Evolutionary conservation across 768 basidiomycete species (phyloP).

Genomic region (Hypsizygus marmoreus): DNA sequence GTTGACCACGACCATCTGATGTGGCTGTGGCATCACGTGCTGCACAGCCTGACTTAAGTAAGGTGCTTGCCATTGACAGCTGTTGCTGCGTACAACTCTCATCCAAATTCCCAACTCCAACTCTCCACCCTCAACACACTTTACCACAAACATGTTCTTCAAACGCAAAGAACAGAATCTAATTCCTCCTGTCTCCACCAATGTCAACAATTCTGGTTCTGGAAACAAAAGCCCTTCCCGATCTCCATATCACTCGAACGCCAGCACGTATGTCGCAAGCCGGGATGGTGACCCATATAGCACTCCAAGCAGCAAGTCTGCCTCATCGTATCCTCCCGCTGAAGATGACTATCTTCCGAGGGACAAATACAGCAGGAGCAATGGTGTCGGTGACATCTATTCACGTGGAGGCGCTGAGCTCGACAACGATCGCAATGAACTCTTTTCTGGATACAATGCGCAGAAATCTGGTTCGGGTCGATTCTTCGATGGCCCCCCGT

Average conservation of each 20-base stretch:
- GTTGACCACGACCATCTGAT: too few relatives aligned
- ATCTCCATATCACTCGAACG: constrained; percentile 49
- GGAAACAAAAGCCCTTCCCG: constrained; percentile 38
- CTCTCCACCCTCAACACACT: constrained; percentile 16
- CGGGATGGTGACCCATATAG: constrained; percentile 66
- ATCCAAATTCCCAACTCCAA: not conserved
- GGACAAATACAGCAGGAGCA: constrained; percentile 54
- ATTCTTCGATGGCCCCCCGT: constrained; percentile 65
- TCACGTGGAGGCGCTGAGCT: constrained; percentile 60
- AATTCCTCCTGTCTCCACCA: constrained; percentile 66
- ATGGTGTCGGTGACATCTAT: constrained; percentile 64
- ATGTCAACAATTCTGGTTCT: constrained; percentile 28
- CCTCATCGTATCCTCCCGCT: constrained; percentile 12
- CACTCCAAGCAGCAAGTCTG: constrained; percentile 22
- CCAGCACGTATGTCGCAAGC: constrained; percentile 68
- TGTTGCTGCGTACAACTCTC: not conserved
- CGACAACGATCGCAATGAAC: constrained; percentile 67
- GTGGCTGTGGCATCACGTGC: too few relatives aligned
- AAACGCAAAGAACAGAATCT: constrained; percentile 63
- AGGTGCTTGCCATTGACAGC: too few relatives aligned
- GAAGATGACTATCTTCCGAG: constrained; percentile 23
- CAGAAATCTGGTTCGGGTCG: constrained; percentile 59
- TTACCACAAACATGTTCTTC: constrained; percentile 55
- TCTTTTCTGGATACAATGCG: constrained; percentile 76
- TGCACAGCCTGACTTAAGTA: too few relatives aligned